phyloP scores from a whole-genome alignment of 305 asterid species.

The Fraxinus latifolia region DNA sequence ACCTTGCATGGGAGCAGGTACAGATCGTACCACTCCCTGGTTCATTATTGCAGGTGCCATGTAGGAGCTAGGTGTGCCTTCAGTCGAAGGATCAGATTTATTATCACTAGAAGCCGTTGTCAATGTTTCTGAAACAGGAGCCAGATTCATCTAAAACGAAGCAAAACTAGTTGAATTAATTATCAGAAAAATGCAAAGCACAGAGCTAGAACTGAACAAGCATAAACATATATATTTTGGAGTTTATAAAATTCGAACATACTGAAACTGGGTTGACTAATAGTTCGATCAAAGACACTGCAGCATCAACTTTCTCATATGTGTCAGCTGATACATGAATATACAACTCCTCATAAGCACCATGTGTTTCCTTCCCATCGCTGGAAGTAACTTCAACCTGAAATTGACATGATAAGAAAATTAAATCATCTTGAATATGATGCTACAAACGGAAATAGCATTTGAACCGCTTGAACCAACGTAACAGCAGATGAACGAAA shows the following conservation, averaged over 20 bases:
- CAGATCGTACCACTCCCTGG: slow-evolving; percentile 45
- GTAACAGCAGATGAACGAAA: background rate
- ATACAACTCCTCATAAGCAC: slow-evolving; percentile 60
- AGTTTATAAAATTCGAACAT: slow-evolving; percentile 28
- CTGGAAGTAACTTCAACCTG: slow-evolving; percentile 65
- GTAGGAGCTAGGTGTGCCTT: slow-evolving; percentile 32
- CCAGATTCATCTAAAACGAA: slow-evolving; percentile 48
- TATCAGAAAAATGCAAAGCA: background rate
- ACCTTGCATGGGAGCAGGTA: slow-evolving; percentile 39
- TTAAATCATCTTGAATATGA: slow-evolving; percentile 4
- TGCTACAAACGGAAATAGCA: background rate
- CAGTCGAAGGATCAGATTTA: slow-evolving; percentile 23
- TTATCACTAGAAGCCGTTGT: slow-evolving; percentile 37
- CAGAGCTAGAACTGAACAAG: background rate
- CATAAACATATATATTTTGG: slow-evolving; percentile 3
- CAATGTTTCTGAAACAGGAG: slow-evolving; percentile 42
- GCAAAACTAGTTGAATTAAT: slow-evolving; percentile 9
- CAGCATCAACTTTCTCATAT: slow-evolving; percentile 84
- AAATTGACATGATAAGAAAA: slow-evolving; percentile 5
- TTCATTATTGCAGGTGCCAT: slow-evolving; percentile 30
- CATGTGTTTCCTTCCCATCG: slow-evolving; percentile 45
- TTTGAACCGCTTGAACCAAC: background rate
- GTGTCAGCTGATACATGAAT: slow-evolving; percentile 83
- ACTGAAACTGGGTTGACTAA: slow-evolving; percentile 78
- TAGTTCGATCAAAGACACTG: slow-evolving; percentile 79